Evolutionary conservation across 2,329 filamentous ascomycete genomes (phyloP), one percentile per base, ranked within the genome.

Genomic region (Balansia obtecta): DNA sequence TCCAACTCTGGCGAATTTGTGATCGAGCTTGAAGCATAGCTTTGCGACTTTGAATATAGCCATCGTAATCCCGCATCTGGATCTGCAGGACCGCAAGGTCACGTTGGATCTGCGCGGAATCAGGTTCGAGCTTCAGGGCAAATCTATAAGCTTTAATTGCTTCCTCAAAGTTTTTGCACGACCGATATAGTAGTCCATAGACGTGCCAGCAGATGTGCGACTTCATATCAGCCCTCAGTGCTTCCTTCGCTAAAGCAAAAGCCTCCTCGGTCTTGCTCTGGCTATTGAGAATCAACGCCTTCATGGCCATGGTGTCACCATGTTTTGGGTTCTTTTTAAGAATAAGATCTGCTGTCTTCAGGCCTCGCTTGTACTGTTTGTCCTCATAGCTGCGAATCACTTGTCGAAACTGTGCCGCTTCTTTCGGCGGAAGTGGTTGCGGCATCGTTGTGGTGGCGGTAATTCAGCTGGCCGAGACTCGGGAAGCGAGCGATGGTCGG

Each of bases 121-220:
- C 89, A n/a, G 94, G 91, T 63, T 98, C 93, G 53, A 97, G 79
- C 64, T 82, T 83, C 59, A 98, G 73, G 15, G 93, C 93, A 68
- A 95, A 95, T 66, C 95, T 94, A 75, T 98, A 98, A 52, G 93
- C 94, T 75, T 97, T 97, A 72, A 96, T 96, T 10, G 94, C 91
- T 71, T 97, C 93, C 67, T 97, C 93, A 61, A 94, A 97, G 70
- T 98, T 97, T 77, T 97, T 97, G 64, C 86, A 85, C 46, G 88
- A 85, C 48, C 91, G 84, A 71, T 95, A 97, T 47, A 98, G 77
- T 58, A 98, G 71, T 33, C 94, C 93, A 67, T 97, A 98, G 54
- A 98, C 93, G 69, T 98, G 94, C 93, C 93, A 98, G 75, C 90
- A 97, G 61, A 98, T 90, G 70, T 97, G 91, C 61, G 90, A 96